phyloP scores from a whole-genome alignment of 148 eudicot genomes.

The Camellia granthamiana region DNA sequence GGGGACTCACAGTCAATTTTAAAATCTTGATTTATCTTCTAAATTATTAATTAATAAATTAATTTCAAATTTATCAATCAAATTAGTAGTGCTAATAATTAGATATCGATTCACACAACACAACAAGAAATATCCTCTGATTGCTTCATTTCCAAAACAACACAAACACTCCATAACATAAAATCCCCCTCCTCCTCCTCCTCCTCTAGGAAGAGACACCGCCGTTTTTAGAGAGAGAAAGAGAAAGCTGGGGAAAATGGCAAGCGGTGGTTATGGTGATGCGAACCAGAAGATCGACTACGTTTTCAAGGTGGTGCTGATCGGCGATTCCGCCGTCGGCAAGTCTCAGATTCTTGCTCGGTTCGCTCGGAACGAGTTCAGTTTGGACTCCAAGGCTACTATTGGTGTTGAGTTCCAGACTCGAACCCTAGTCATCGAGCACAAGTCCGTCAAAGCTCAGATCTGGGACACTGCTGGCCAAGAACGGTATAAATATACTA shows the following conservation, averaged over 20 bases:
- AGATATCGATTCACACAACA: no score
- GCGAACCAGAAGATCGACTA: slow-evolving; percentile 62
- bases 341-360: slow-evolving; percentile 74
- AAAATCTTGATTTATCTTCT: no score
- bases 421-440: slow-evolving; percentile 57
- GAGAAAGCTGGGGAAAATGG: slow-evolving; percentile 11
- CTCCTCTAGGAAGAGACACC: neutral
- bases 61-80: no score
- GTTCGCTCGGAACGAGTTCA: slow-evolving; percentile 72
- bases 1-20: no score
- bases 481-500: slow-evolving; percentile 41
- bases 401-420: slow-evolving; percentile 86
- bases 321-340: slow-evolving; percentile 78
- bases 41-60: no score
- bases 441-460: slow-evolving; percentile 78
- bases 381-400: slow-evolving; percentile 77
- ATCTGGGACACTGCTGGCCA: slow-evolving; percentile 97
- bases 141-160: neutral
- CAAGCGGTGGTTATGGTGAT: slow-evolving; percentile 46
- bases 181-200: neutral
- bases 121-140: no score
- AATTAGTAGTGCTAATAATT: no score
- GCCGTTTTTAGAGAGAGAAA: slow-evolving; percentile 8
- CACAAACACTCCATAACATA: neutral
- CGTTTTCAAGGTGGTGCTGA: slow-evolving; percentile 72